Percentiles rank a stretch among this genome's conserved stretches.
These are phyloP conservation scores for Spathaspora arborariae DNA, from an alignment of 805 yeast species.

Conservation along the genomic window DNA sequence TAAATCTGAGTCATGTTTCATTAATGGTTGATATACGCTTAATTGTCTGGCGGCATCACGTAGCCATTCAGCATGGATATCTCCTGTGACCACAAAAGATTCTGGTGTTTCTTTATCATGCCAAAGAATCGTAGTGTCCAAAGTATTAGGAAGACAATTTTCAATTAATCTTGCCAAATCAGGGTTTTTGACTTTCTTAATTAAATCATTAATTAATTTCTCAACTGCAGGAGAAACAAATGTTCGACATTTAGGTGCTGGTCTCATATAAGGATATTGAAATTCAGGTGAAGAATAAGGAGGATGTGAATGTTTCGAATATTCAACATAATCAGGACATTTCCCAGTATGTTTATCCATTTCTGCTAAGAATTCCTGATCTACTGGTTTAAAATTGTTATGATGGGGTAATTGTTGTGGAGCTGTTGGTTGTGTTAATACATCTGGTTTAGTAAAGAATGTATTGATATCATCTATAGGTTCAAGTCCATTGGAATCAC, in stretches of 20 bases:
- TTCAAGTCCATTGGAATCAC: too few relatives aligned
- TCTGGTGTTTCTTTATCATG: conserved; percentile 43
- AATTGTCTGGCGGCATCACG: conserved; percentile 84
- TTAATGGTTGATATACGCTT: conserved; percentile 65
- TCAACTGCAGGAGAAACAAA: conserved; percentile 65
- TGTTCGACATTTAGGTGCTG: conserved; percentile 68
- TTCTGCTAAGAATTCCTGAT: conserved; percentile 12
- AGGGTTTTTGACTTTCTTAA: conserved; percentile 45
- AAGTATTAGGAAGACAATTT: conserved; percentile 80
- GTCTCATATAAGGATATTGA: conserved; percentile 71
- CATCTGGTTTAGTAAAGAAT: background rate
- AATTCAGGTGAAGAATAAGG: conserved; percentile 59
- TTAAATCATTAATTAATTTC: conserved; percentile 49
- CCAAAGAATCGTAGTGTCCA: conserved; percentile 85
- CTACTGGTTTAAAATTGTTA: background rate
- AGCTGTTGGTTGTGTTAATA: background rate
- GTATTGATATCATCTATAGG: background rate
- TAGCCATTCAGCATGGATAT: conserved; percentile 91
- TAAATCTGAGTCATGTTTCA: conserved; percentile 48
- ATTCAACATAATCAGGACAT: conserved; percentile 65
- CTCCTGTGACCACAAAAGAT: conserved; percentile 85
- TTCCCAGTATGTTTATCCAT: conserved; percentile 16
- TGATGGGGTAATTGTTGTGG: background rate
- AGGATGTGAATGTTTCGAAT: conserved; percentile 49
- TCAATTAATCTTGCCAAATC: conserved; percentile 76